These are phyloP conservation scores for Suillus alpinus DNA, from an alignment of 768 basidiomycete genomes.

Conservation along the genomic window DNA sequence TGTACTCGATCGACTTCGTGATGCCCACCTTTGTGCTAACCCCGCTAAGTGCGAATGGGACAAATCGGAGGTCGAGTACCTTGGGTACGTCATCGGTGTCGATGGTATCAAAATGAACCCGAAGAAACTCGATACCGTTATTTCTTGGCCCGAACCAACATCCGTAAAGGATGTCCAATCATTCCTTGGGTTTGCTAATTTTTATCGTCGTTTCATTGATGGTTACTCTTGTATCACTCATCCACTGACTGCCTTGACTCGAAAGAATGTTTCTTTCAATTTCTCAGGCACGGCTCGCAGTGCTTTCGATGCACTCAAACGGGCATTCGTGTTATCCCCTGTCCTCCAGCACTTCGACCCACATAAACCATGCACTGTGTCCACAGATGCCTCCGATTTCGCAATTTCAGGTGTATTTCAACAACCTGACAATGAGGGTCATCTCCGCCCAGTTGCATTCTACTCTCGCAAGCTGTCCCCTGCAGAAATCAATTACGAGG, in stretches of 20 bases:
- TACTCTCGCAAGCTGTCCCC: conserved; percentile 24
- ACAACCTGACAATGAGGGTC: conserved; percentile 11
- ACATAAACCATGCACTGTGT: conserved; percentile 8
- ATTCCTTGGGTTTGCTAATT: conserved; percentile 32
- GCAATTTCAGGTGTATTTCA: conserved; percentile 5
- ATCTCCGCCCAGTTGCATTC: conserved; percentile 31
- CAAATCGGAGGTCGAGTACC: conserved; percentile 35
- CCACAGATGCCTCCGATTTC: conserved; percentile 23
- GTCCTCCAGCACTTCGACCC: conserved; percentile 20
- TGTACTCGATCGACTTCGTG: conserved; percentile 32
- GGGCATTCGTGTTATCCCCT: conserved; percentile 15
- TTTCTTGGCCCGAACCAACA: conserved; percentile 26
- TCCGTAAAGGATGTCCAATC: conserved; percentile 21
- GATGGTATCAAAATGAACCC: conserved; percentile 36
- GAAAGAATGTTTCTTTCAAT: conserved; percentile 23
- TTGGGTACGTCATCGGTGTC: conserved; percentile 37
- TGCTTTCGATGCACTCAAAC: conserved; percentile 19
- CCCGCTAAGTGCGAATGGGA: conserved; percentile 37
- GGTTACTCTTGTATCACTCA: conserved; percentile 32
- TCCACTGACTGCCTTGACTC: conserved; percentile 28
- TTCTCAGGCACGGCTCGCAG: conserved; percentile 21
- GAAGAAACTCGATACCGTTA: conserved; percentile 35
- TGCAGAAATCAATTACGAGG: conserved; percentile 40
- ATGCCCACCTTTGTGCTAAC: conserved; percentile 26
- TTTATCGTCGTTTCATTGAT: conserved; percentile 34